phyloP scores from a whole-genome alignment of 495 filamentous ascomycete species.

The Penicillium longicatenatum region DNA sequence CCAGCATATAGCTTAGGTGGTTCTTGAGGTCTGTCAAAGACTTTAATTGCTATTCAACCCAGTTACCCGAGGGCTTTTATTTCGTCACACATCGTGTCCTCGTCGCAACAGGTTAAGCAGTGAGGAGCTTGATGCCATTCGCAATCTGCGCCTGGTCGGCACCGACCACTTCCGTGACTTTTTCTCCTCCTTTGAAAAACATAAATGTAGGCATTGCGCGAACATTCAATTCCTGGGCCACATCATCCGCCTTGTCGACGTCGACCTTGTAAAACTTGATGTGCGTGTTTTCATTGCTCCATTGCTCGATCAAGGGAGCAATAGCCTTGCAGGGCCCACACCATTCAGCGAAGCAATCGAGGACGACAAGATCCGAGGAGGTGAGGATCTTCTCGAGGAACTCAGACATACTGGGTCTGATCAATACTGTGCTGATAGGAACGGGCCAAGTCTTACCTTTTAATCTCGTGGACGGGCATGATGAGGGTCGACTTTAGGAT shows the following conservation, averaged over 20 bases:
- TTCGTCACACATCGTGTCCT: too few relatives aligned
- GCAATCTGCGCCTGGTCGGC: constrained; percentile 55
- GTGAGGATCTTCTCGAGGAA: constrained; percentile 37
- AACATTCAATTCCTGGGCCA: constrained; percentile 74
- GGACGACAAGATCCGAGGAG: constrained; percentile 52
- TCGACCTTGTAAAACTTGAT: constrained; percentile 84
- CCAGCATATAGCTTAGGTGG: too few relatives aligned
- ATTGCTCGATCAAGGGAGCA: constrained; percentile 68
- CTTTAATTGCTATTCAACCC: too few relatives aligned
- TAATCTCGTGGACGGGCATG: constrained; percentile 18
- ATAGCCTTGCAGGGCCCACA: constrained; percentile 90
- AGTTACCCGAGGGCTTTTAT: too few relatives aligned
- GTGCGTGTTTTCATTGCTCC: constrained; percentile 50
- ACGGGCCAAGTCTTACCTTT: constrained; percentile 5
- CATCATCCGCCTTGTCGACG: constrained; percentile 74
- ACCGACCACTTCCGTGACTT: constrained; percentile 66
- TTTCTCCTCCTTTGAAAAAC: constrained; percentile 73
- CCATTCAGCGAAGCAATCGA: constrained; percentile 87
- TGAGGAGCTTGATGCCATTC: constrained; percentile 7
- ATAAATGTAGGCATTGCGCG: constrained; percentile 89
- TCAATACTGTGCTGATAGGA: background rate
- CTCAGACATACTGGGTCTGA: constrained; percentile 12
- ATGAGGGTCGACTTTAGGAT: background rate
- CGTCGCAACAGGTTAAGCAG: too few relatives aligned
- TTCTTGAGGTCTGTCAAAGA: too few relatives aligned